These are phyloP conservation scores for Puccinia hordei DNA, from an alignment of 1,284 basidiomycete species.

Conservation along the genomic window DNA sequence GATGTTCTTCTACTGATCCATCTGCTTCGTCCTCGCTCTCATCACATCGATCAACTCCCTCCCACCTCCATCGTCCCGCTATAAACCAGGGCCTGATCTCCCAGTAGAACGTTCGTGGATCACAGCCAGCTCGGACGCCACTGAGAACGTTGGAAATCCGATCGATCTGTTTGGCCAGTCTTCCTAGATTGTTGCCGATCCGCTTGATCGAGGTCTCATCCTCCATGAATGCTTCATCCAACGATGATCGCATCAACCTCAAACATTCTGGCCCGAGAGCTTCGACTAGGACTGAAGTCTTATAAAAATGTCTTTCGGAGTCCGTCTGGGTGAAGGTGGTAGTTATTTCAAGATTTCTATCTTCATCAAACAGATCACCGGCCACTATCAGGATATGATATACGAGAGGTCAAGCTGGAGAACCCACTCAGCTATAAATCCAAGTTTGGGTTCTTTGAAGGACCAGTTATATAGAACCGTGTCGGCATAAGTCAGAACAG, in stretches of 20 bases:
- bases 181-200: slow-evolving; percentile 72
- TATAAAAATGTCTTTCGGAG: slow-evolving; percentile 89
- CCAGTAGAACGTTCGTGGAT: slow-evolving; percentile 79
- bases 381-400: slow-evolving; percentile 47
- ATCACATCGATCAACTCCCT: slow-evolving; percentile 68
- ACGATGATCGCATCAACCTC: slow-evolving; percentile 78
- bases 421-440: slow-evolving; percentile 55
- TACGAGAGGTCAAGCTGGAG: neutral
- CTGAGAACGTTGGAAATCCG: slow-evolving; percentile 69
- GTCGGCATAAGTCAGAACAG: slow-evolving; percentile 88
- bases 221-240: slow-evolving; percentile 89
- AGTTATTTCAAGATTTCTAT: slow-evolving; percentile 67
- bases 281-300: slow-evolving; percentile 86
- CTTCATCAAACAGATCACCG: slow-evolving; percentile 53
- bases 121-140: slow-evolving; percentile 71
- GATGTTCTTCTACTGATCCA: neutral
- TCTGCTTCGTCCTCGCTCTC: slow-evolving; percentile 62
- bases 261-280: slow-evolving; percentile 83
- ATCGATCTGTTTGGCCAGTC: slow-evolving; percentile 70
- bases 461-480: slow-evolving; percentile 90
- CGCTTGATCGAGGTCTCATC: slow-evolving; percentile 75
- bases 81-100: slow-evolving; percentile 88
- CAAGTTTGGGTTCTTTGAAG: slow-evolving; percentile 56
- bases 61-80: slow-evolving; percentile 80
- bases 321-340: slow-evolving; percentile 76